Evolutionary conservation across 441 rosid genomes (phyloP), one percentile per base, ranked within the genome.

Genomic region (Arabidopsis hybrid): DNA sequence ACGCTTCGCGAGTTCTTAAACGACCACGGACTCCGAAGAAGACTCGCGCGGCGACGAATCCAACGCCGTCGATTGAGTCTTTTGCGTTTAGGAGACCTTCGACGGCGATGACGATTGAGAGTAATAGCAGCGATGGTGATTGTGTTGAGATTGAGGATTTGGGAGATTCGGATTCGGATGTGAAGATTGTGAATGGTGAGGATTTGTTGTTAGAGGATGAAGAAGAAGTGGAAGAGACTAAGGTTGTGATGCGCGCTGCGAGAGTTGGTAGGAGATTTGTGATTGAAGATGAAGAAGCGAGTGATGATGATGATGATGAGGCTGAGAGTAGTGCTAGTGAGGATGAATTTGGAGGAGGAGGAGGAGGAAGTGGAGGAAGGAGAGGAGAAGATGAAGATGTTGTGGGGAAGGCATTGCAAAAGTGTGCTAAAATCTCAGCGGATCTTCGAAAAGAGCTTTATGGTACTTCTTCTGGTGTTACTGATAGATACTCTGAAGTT

Each of bases 371-470:
- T 21, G 69, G 80, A 21, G 43, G 75, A 11, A 61, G 75, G 2
- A 81, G 72, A 47, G 74, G 67, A 3, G 60, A 38, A 10, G 88
- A 86, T 0, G 89, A 85, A 40, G 98, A 92, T 73, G 96, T 92
- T 61, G 97, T 95, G 2, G 96, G 95, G 46, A 87, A 86, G 74
- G 96, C 99, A 14, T 71, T 92, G 79, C 96, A 88, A 67, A 92
- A 88, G 78, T 95, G 98, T 75, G 86, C 93, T 2, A 91, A 86
- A 68, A 95, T 88, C 76, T 92, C 99, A 2, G 76, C 83, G 35
- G 97, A 88, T 74, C 84, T 95, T 36, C 85, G 89, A 77, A 84
- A 81, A 67, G 95, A 88, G 83, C 83, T 95, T 8, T 92, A 88
- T 58, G 98, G 99, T 61, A 83, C 91, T 31, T 80, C 92, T 5